Evolutionary conservation across 371 early-diverging fungal species (phyloP).

Genomic region (Gilbertella persicaria): DNA sequence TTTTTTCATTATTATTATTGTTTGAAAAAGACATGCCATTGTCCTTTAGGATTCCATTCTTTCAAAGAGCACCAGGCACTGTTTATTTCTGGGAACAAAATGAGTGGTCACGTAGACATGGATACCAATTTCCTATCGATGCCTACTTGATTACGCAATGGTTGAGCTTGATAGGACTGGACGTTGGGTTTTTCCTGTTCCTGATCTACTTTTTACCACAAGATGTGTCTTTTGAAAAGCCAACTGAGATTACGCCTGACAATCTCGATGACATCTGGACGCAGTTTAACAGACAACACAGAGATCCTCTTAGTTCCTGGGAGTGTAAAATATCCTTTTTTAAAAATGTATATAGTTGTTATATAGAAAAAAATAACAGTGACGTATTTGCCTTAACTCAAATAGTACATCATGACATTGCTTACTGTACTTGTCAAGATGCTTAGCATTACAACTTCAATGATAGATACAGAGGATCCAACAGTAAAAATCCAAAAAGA

Average conservation of each 20-base stretch:
- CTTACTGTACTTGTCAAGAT: constrained; percentile 34
- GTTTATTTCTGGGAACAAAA: constrained; percentile 39
- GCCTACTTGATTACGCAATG: constrained; percentile 57
- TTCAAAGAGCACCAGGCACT: constrained; percentile 4
- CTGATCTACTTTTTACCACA: constrained; percentile 32
- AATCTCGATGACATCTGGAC: background rate
- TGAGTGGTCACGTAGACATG: constrained; percentile 61
- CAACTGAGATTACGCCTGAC: background rate
- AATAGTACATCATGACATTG: constrained; percentile 27
- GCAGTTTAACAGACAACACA: background rate
- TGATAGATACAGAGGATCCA: constrained; percentile 56
- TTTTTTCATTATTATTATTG: no score
- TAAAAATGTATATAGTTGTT: background rate
- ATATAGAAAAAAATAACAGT: background rate
- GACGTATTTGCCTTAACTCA: constrained; percentile 18
- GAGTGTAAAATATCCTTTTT: constrained; percentile 30
- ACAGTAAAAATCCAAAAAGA: constrained; percentile 37
- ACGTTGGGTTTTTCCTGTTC: constrained; percentile 44
- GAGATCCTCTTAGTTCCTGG: background rate
- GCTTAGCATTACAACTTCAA: constrained; percentile 48
- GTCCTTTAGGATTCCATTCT: background rate
- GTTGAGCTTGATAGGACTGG: constrained; percentile 40
- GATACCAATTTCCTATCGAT: constrained; percentile 64
- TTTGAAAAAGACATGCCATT: no score
- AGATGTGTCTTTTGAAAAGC: background rate